Evolutionary conservation across 345 rosid genomes (phyloP), one percentile per base, ranked within the genome.

Genomic region (Citrus australasica): DNA sequence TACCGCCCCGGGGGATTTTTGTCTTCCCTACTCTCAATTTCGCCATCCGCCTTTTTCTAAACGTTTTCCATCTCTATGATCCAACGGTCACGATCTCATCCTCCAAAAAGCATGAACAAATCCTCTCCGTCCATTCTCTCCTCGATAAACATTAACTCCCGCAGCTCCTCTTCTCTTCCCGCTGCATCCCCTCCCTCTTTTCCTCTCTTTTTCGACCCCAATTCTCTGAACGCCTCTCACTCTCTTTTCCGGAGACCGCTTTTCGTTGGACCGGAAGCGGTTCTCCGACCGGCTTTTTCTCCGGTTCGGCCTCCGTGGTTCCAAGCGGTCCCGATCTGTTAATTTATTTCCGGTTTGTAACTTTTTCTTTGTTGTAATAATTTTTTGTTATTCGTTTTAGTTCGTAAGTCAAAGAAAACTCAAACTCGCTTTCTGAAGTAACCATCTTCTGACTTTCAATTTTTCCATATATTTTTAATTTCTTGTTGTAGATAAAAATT

Each of bases 61-160:
- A 13, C 51, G 17, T 13, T 46, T 35, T 76, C 13, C 69, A 28
- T 75, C 59, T 6, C 48, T 40, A 58, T 61, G 42, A 83, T 79
- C 82, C 61, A 75, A 74, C 79, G 83, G 78, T 70, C 35, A 21
- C 2, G 0, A 32, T 30, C 19, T 5, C n/a, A 2, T 53, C 4
- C 66, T 65, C 53, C 9, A 6, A 19, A 58, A 51, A 5, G 24
- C 25, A 2, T 24, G 63, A 79, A 46, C 70, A 28, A 51, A 82
- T 75, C 83, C 16, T 51, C 71, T 2, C 82, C 86, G 71, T 35
- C 30, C 75, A 67, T 51, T 74, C 11, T 5, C 9, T 22, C 69
- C 38, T 51, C 16, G 28, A 22, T 24, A 32, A 51, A 6, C 13
- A 56, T 53, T 35, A 1, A 58, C 22, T 13, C 32, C 38, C 19